Conservation (phyloP, 2,329 filamentous ascomycete genomes). For the Exophiala xenobiotica region DNA sequence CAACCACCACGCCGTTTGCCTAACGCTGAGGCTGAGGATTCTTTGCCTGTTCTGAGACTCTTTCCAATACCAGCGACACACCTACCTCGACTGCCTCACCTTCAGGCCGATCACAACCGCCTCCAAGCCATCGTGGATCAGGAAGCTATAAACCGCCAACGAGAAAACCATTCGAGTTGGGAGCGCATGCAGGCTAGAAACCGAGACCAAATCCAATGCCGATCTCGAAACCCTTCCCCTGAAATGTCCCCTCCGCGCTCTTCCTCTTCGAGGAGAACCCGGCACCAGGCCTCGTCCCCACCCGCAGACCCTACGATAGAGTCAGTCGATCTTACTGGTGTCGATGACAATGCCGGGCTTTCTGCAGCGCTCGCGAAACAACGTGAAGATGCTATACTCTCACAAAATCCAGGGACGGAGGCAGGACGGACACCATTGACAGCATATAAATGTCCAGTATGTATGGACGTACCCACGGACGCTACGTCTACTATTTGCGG, state of each 20-base stretch:
- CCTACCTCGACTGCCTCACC: conserved; percentile 8
- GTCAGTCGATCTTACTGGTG: conserved; percentile 51
- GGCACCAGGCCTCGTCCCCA: neutral
- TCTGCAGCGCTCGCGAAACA: conserved; percentile 53
- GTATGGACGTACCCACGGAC: conserved; percentile 61
- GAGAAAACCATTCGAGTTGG: conserved; percentile 27
- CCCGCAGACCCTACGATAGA: conserved; percentile 37
- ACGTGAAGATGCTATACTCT: conserved; percentile 51
- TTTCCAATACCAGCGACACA: no score
- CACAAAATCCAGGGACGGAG: conserved; percentile 36
- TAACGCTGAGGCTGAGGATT: conserved; percentile 5
- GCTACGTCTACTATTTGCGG: conserved; percentile 61
- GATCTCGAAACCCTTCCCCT: conserved; percentile 2
- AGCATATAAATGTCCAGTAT: conserved; percentile 60
- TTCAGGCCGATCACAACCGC: conserved; percentile 3
- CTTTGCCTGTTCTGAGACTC: conserved; percentile 1
- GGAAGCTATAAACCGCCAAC: conserved; percentile 27
- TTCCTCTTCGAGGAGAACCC: conserved; percentile 9
- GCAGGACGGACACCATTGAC: conserved; percentile 42
- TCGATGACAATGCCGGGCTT: conserved; percentile 43
- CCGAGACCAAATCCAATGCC: conserved; percentile 9
- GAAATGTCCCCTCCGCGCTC: conserved; percentile 20
- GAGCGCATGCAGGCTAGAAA: conserved; percentile 24
- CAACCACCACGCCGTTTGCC: neutral
- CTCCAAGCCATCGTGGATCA: conserved; percentile 15